Conservation (phyloP, 805 yeast genomes). For the Wickerhamomyces sydowiorum region DNA sequence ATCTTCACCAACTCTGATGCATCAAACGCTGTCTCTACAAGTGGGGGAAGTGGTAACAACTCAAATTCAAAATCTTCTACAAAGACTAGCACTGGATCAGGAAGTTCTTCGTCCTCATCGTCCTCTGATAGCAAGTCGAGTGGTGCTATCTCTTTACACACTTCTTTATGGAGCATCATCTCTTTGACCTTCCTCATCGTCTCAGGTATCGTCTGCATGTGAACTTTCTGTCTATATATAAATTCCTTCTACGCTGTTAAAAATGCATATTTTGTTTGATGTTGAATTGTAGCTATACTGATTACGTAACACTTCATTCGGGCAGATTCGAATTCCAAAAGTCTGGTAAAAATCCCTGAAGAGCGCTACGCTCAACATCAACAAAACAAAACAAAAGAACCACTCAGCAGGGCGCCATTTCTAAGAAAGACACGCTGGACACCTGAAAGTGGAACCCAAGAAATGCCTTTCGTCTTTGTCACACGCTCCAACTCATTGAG, state of each 20-base stretch:
- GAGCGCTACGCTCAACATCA: no score
- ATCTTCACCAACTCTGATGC: constrained; percentile 5
- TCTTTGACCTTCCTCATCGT: not conserved
- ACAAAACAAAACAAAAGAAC: not conserved
- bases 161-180: not conserved
- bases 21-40: not conserved
- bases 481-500: not conserved
- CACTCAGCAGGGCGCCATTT: not conserved
- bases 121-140: not conserved
- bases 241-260: no score
- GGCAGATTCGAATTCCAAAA: not conserved
- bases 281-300: no score
- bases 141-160: not conserved
- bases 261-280: no score
- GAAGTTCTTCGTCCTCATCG: not conserved
- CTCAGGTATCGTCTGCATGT: not conserved
- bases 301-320: not conserved
- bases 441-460: no score
- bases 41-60: not conserved
- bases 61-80: not conserved
- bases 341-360: no score
- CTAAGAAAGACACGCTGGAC: not conserved
- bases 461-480: not conserved
- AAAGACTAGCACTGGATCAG: not conserved
- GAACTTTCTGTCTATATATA: not conserved